These are phyloP conservation scores for Ophiostoma novo-ulmi DNA, from an alignment of 2,329 filamentous ascomycete species.

Conservation along the genomic window DNA sequence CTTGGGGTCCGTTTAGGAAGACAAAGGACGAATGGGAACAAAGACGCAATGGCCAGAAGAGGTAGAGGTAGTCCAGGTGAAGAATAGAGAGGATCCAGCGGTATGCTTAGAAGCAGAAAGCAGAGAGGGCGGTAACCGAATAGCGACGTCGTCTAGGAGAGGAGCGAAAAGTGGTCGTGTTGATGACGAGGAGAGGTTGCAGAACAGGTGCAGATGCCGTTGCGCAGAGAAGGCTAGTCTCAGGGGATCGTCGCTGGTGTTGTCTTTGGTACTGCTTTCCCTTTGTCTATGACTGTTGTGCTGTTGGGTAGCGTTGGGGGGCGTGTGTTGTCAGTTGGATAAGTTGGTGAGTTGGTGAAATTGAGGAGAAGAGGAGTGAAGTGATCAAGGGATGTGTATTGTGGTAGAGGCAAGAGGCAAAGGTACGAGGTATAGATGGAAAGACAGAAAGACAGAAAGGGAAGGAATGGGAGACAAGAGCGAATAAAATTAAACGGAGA, in stretches of 20 bases:
- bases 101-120: neutral
- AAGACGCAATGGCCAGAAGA: neutral
- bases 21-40: conserved; percentile 10
- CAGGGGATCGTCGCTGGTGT: conserved; percentile 1
- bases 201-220: neutral
- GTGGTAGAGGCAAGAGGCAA: neutral
- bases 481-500: conserved; percentile 14
- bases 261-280: neutral
- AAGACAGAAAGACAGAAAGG: neutral
- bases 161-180: neutral
- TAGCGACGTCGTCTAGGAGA: too few relatives aligned
- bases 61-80: neutral
- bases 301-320: neutral
- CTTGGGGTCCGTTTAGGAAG: neutral
- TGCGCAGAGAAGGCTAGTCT: neutral
- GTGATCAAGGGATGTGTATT: neutral
- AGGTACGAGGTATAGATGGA: neutral
- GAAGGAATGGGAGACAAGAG: conserved; percentile 11
- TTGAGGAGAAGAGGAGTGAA: neutral
- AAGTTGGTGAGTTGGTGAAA: neutral
- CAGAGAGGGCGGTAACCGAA: neutral
- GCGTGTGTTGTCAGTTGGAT: neutral
- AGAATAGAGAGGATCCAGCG: neutral
- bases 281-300: neutral
- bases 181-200: neutral